Conservation (phyloP, 805 yeast genomes). For the Yamadazyma tumulicola region DNA sequence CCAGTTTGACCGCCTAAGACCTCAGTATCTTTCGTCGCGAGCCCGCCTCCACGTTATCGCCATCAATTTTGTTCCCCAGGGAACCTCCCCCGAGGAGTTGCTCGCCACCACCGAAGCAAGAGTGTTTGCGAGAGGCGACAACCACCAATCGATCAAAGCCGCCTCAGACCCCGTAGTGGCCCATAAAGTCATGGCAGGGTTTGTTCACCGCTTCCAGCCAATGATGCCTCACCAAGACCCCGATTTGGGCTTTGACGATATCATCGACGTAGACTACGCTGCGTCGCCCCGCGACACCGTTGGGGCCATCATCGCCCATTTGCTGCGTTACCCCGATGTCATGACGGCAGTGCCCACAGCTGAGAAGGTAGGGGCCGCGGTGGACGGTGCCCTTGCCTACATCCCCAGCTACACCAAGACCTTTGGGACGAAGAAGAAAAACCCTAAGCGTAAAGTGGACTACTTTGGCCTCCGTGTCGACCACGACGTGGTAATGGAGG, state of each 20-base stretch:
- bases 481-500: constrained; percentile 3
- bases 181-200: constrained; percentile 66
- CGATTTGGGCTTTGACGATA: constrained; percentile 62
- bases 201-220: constrained; percentile 65
- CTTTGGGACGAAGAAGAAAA: constrained; percentile 11
- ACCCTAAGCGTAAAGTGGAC: constrained; percentile 10
- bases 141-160: constrained; percentile 78
- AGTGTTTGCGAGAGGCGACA: constrained; percentile 71
- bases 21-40: constrained; percentile 34
- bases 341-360: constrained; percentile 15
- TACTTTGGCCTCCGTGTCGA: constrained; percentile 11
- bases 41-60: constrained; percentile 57
- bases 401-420: constrained; percentile 48
- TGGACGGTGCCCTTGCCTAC: constrained; percentile 49
- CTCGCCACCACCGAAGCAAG: constrained; percentile 57
- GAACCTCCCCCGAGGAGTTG: constrained; percentile 27
- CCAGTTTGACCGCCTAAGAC: constrained; percentile 43
- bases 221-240: constrained; percentile 48
- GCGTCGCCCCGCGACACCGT: too few species aligned
- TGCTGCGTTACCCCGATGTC: constrained; percentile 41
- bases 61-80: constrained; percentile 51
- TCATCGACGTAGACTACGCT: constrained; percentile 59
- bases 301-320: constrained; percentile 27
- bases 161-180: constrained; percentile 48
- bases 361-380: constrained; percentile 42